A percentile compares a stretch with the other conserved stretches of the same genome.
These are phyloP conservation scores for Fonsecaea monophora DNA, from an alignment of 2,329 filamentous ascomycete genomes.

Conservation along the genomic window DNA sequence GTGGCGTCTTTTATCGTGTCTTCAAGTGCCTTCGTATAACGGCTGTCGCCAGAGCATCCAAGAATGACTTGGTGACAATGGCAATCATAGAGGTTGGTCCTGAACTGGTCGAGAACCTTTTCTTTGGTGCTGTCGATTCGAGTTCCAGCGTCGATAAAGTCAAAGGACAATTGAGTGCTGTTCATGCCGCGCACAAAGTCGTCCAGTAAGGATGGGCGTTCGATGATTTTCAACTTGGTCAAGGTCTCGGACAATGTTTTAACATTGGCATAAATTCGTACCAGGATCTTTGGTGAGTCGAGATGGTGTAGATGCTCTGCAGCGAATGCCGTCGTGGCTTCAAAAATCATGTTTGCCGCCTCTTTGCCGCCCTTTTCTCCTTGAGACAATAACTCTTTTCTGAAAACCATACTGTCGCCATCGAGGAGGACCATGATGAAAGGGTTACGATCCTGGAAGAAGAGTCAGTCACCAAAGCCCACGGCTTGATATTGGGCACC, in stretches of 20 bases:
- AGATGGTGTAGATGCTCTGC: conserved; percentile 51
- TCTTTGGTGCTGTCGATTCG: conserved; percentile 55
- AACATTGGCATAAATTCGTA: conserved; percentile 62
- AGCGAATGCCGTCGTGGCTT: conserved; percentile 53
- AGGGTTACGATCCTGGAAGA: conserved; percentile 57
- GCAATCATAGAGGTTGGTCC: conserved; percentile 62
- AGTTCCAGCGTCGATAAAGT: conserved; percentile 58
- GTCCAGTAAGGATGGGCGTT: conserved; percentile 52
- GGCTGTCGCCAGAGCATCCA: conserved; percentile 64
- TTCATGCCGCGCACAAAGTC: conserved; percentile 65
- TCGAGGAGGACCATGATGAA: conserved; percentile 63
- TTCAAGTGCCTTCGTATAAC: conserved; percentile 61
- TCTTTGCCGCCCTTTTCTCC: conserved; percentile 61
- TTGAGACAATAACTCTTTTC: conserved; percentile 56
- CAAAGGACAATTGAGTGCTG: conserved; percentile 56
- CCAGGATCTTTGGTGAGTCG: conserved; percentile 56
- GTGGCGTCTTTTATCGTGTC: conserved; percentile 55
- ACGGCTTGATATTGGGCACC: conserved; percentile 15
- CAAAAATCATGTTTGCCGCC: conserved; percentile 59
- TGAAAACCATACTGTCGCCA: conserved; percentile 63
- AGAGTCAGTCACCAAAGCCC: conserved; percentile 13
- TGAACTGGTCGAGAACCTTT: conserved; percentile 57
- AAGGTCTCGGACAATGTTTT: conserved; percentile 59
- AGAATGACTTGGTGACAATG: conserved; percentile 68
- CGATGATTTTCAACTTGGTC: conserved; percentile 53